Evolutionary conservation across 75 land plant species (phyloP).

Genomic region (Pseudotsuga menziesii): DNA sequence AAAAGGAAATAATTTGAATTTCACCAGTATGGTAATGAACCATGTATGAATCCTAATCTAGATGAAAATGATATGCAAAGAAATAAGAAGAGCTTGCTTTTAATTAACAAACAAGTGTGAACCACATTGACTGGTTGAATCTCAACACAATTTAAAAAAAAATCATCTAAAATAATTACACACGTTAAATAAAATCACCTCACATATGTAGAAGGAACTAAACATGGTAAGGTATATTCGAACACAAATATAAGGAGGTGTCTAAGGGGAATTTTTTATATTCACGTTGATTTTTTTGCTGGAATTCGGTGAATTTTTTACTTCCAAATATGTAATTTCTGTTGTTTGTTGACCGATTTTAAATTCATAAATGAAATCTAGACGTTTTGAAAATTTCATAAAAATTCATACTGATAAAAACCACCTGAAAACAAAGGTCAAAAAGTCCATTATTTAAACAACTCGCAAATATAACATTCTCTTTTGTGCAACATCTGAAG

Average conservation of each 20-base stretch:
- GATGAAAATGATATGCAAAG: neutral
- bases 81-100: neutral
- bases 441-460: too few species aligned
- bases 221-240: constrained; percentile 8
- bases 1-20: neutral
- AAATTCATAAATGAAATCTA: too few species aligned
- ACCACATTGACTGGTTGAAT: constrained; percentile 6
- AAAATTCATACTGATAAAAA: too few species aligned
- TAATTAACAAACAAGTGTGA: constrained; percentile 3
- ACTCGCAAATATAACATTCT: neutral
- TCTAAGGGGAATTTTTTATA: too few species aligned
- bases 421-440: too few species aligned
- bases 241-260: too few species aligned
- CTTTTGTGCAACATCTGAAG: neutral
- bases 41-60: constrained; percentile 2
- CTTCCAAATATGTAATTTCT: too few species aligned
- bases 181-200: constrained; percentile 4
- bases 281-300: too few species aligned
- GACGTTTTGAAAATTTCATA: too few species aligned
- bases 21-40: constrained; percentile 4
- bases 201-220: constrained; percentile 8
- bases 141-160: neutral
- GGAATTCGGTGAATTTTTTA: too few species aligned
- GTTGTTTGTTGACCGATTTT: too few species aligned
- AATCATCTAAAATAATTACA: constrained; percentile 5